Conservation (phyloP, 164 flowering plant species). For the Sextonia rubra region DNA sequence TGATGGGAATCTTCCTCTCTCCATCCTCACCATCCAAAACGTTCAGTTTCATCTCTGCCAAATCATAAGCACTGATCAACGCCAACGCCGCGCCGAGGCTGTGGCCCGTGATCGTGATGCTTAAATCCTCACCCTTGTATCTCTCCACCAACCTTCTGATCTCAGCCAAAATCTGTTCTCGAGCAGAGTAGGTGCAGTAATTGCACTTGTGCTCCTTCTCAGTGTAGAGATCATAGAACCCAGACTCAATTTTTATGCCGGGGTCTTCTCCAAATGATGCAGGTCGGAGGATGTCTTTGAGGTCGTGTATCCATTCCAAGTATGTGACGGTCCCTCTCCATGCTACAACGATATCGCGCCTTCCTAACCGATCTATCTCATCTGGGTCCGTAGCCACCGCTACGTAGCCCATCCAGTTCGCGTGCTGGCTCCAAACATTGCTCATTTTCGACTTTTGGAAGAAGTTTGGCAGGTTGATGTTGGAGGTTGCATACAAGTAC, state of each 20-base stretch:
- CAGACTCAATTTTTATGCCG: conserved; percentile 52
- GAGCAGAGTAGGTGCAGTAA: conserved; percentile 49
- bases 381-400: conserved; percentile 55
- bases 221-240: conserved; percentile 72
- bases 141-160: conserved; percentile 41
- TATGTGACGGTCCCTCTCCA: conserved; percentile 88
- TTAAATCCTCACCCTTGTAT: conserved; percentile 46
- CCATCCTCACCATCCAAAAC: neutral
- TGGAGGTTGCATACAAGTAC: conserved; percentile 68
- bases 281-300: conserved; percentile 61
- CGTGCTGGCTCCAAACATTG: conserved; percentile 64
- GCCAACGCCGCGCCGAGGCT: conserved; percentile 70
- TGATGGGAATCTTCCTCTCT: conserved; percentile 32
- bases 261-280: conserved; percentile 46
- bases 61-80: conserved; percentile 60
- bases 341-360: conserved; percentile 63
- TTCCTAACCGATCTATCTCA: conserved; percentile 48
- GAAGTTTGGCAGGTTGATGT: conserved; percentile 74
- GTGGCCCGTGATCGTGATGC: conserved; percentile 69
- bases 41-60: conserved; percentile 58
- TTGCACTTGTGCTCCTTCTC: conserved; percentile 46
- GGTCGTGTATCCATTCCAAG: conserved; percentile 71
- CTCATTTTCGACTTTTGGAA: conserved; percentile 48
- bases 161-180: conserved; percentile 64
- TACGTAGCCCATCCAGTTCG: conserved; percentile 89